These are phyloP conservation scores for Abrus pulchellus DNA, from an alignment of 306 rosid species.

Conservation along the genomic window DNA sequence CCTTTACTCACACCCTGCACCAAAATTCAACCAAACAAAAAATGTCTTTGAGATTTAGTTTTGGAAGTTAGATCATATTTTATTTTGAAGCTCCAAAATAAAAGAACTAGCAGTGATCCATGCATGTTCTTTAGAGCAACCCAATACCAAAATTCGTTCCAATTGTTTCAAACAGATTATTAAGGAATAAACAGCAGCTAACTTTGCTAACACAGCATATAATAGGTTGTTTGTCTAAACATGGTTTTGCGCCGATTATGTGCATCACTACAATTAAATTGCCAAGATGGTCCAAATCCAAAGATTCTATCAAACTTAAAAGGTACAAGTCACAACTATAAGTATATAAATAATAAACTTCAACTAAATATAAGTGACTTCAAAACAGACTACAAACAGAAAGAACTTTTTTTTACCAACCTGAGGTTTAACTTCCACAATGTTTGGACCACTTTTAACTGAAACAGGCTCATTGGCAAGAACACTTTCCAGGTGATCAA, in stretches of 20 bases:
- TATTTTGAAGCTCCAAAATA: not conserved
- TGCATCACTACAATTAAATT: constrained; percentile 3
- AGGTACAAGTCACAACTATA: constrained; percentile 2
- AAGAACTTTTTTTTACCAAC: constrained; percentile 49
- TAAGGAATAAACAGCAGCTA: too few relatives aligned
- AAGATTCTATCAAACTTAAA: not conserved
- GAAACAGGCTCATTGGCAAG: constrained; percentile 93
- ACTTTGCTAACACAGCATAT: not conserved
- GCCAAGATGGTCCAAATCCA: not conserved
- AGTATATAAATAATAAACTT: constrained; percentile 8
- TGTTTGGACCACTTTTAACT: constrained; percentile 85
- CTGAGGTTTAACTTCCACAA: constrained; percentile 97
- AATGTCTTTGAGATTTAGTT: not conserved
- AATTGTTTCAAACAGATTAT: too few relatives aligned
- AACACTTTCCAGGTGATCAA: constrained; percentile 93
- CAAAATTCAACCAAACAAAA: constrained; percentile 1
- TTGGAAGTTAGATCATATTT: constrained; percentile 15
- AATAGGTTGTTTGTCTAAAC: not conserved
- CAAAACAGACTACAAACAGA: not conserved
- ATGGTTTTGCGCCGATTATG: constrained; percentile 3
- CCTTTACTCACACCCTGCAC: constrained; percentile 59
- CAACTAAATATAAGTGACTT: constrained; percentile 21
- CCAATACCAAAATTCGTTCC: not conserved
- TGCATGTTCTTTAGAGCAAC: too few relatives aligned
- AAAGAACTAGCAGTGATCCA: not conserved